These are phyloP conservation scores for Penicillium sp. DNA, from an alignment of 2,329 filamentous ascomycete species.

Conservation along the genomic window DNA sequence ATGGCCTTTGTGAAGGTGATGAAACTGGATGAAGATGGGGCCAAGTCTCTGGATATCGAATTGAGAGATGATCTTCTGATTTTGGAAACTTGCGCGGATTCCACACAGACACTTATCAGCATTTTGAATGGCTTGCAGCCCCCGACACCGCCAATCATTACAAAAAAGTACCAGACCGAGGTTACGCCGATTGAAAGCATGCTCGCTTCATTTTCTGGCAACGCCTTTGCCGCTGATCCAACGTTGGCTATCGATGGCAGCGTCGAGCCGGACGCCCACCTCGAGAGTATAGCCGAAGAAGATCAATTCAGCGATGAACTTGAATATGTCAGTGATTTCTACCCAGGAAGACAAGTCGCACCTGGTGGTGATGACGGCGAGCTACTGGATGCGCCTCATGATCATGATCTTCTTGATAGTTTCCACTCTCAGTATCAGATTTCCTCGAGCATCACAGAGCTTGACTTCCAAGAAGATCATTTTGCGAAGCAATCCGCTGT, in stretches of 20 bases:
- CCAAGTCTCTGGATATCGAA: constrained; percentile 76
- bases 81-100: constrained; percentile 94
- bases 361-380: constrained; percentile 45
- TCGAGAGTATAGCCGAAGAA: constrained; percentile 44
- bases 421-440: constrained; percentile 60
- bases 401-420: constrained; percentile 52
- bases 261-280: constrained; percentile 53
- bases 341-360: constrained; percentile 46
- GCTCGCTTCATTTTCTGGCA: constrained; percentile 85
- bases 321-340: constrained; percentile 62
- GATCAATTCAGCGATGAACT: constrained; percentile 45
- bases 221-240: constrained; percentile 66
- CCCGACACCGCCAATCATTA: constrained; percentile 79
- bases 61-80: constrained; percentile 85
- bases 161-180: constrained; percentile 83
- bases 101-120: constrained; percentile 85
- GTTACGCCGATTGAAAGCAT: constrained; percentile 86
- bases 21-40: constrained; percentile 59
- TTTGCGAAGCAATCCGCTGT: constrained; percentile 68
- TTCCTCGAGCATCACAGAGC: constrained; percentile 61
- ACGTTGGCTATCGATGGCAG: constrained; percentile 26
- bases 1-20: constrained; percentile 67
- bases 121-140: constrained; percentile 80
- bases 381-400: constrained; percentile 39
- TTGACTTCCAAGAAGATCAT: constrained; percentile 77